Base-by-base conservation (phyloP, 2,329 filamentous ascomycete species). In the Alternaria consortialis region DNA sequence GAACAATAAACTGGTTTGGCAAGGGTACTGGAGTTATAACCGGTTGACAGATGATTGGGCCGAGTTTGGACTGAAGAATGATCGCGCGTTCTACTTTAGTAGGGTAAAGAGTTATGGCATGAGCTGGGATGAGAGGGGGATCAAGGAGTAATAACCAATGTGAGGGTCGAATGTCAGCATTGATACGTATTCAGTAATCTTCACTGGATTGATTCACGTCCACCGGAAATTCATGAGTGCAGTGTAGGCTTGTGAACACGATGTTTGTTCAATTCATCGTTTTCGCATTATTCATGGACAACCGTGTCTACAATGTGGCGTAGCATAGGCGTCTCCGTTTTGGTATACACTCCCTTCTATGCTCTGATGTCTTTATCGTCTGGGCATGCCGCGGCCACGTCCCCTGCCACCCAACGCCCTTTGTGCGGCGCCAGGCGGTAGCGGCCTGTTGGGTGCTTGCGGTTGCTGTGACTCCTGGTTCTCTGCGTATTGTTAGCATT, bases 381-480 rank as follows among this genome's bases (percentile, higher is more conserved):
- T 88, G 27, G 95, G 94, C 93, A 98, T 89, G 65, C 94, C 93
- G 52, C 76, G 66, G 39, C 76, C 76, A 54, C 76, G 76, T 53
- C 94, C 94, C 70, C 93, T 85, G 62, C 91, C 92, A 65, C 94
- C 87, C 68, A 98, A 82, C 42, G 93, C 94, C 74, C 94, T 86
- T 84, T 98, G 94, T 11, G 94, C 94, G 23, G 94, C 94, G 69
- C 83, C 83, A 5, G 82, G 83, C 31, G 83, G 83, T 68, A 85
- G 83, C 20, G 88, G 86, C 79, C 91, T 86, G 57, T 88, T 86
- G 0, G 94, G 94, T 8, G 88, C 93, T 80, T 97, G 92, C 25
- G 94, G 91, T 79, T 88, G 85, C 72, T 90, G 87, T 74, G 92
- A 97, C 84, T 98, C 94, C 84, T 99, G 93, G 81, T 99, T 99